Percentiles rank a stretch among this genome's conserved stretches.
Evolutionary conservation across 371 early-diverging fungal species (phyloP).

Genomic region (Syncephalastrum contaminatum): DNA sequence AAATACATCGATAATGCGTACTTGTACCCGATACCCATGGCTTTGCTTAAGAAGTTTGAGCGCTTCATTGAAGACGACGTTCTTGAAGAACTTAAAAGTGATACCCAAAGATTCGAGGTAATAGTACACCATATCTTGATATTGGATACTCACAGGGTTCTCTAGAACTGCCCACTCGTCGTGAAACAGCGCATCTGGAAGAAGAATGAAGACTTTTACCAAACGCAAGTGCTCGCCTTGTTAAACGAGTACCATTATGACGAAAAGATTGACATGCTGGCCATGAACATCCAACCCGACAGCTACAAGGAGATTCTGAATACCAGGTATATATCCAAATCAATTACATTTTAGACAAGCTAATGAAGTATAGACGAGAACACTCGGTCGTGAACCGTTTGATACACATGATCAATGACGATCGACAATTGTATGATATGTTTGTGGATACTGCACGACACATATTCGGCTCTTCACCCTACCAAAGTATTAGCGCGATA

Average conservation of each 20-base stretch:
- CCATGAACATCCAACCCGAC: conserved; percentile 50
- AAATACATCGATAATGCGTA: conserved; percentile 53
- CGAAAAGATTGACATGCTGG: conserved; percentile 33
- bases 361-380: conserved; percentile 40
- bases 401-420: conserved; percentile 50
- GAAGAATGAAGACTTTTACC: conserved; percentile 45
- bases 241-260: conserved; percentile 48
- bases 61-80: conserved; percentile 48
- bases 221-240: conserved; percentile 35
- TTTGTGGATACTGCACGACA: conserved; percentile 57
- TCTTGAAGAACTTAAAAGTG: conserved; percentile 43
- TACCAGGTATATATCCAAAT: conserved; percentile 34
- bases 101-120: conserved; percentile 51
- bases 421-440: conserved; percentile 58
- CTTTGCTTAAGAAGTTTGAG: conserved; percentile 58
- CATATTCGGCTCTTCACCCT: conserved; percentile 57
- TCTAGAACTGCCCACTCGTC: conserved; percentile 35
- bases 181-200: conserved; percentile 51
- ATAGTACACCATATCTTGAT: background rate
- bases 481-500: conserved; percentile 60
- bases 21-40: conserved; percentile 66
- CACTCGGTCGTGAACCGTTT: conserved; percentile 54
- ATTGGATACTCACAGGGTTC: background rate
- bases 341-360: background rate
- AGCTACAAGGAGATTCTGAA: conserved; percentile 49